phyloP scores from a whole-genome alignment of 441 rosid genomes.

The Erodium moschatum region DNA sequence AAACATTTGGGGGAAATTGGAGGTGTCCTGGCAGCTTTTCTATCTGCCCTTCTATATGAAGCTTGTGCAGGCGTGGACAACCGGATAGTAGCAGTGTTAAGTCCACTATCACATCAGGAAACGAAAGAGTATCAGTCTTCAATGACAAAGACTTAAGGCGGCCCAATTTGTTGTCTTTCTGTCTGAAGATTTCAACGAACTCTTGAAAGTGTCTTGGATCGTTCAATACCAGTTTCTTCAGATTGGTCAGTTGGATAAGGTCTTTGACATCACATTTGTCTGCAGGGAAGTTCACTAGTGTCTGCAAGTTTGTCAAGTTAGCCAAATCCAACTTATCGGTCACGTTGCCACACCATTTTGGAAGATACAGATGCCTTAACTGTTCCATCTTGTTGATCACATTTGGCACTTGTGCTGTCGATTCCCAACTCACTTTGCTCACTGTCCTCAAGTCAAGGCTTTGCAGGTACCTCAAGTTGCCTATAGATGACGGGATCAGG shows the following conservation, averaged over 20 bases:
- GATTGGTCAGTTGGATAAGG: conserved; percentile 13
- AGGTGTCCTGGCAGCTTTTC: not conserved
- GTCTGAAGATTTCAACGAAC: conserved; percentile 7
- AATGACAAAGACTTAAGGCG: conserved; percentile 8
- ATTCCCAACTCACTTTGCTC: not conserved
- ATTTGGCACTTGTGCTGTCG: conserved; percentile 7
- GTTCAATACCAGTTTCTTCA: conserved; percentile 9
- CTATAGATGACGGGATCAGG: conserved; percentile 14
- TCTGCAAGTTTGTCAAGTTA: conserved; percentile 10
- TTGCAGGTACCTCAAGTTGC: conserved; percentile 15
- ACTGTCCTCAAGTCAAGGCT: conserved; percentile 10
- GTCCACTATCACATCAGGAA: not conserved
- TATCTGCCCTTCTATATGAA: conserved; percentile 1
- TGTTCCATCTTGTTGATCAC: conserved; percentile 19
- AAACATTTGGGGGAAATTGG: conserved; percentile 12
- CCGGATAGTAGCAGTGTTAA: conserved; percentile 6
- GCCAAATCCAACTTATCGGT: conserved; percentile 12
- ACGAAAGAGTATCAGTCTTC: not conserved
- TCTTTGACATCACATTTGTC: not conserved
- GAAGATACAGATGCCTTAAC: conserved; percentile 15
- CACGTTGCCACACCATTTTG: not conserved
- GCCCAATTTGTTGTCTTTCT: not conserved
- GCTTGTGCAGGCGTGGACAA: conserved; percentile 10
- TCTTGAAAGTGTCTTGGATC: not conserved
- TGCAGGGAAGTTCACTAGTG: conserved; percentile 11